phyloP scores from a whole-genome alignment of 1,284 basidiomycete genomes.

The Pascua guehoae region DNA sequence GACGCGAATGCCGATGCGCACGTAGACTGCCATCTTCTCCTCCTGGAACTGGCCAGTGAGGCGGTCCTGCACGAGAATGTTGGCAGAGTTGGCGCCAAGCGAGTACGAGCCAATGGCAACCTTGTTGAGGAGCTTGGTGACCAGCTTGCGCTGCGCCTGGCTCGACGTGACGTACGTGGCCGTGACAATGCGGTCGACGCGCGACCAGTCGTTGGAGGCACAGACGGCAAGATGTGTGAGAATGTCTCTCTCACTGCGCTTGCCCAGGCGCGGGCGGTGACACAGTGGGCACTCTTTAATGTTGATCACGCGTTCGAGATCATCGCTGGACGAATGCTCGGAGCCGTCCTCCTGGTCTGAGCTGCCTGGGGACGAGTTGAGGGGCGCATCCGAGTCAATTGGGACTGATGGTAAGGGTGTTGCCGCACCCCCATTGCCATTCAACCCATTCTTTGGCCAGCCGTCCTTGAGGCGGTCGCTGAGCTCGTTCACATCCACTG shows the following conservation, averaged over 20 bases:
- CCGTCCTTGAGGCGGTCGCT: slow-evolving; percentile 7
- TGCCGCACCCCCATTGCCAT: not conserved
- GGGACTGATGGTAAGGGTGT: slow-evolving; percentile 13
- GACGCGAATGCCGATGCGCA: slow-evolving; percentile 83
- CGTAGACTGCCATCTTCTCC: slow-evolving; percentile 89
- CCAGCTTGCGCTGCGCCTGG: slow-evolving; percentile 96
- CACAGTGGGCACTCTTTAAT: slow-evolving; percentile 92
- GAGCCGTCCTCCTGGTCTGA: slow-evolving; percentile 16
- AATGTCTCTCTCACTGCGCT: slow-evolving; percentile 88
- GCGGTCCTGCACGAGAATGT: slow-evolving; percentile 92
- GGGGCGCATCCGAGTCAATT: slow-evolving; percentile 19
- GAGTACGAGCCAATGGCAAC: slow-evolving; percentile 81
- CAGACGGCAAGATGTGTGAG: slow-evolving; percentile 91
- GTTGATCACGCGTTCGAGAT: slow-evolving; percentile 87
- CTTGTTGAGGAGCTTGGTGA: slow-evolving; percentile 82
- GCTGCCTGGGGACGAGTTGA: slow-evolving; percentile 2
- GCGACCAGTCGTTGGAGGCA: slow-evolving; percentile 85
- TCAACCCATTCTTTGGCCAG: not conserved
- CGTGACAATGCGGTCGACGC: slow-evolving; percentile 82
- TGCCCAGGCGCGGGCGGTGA: slow-evolving; percentile 76
- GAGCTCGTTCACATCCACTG: slow-evolving; percentile 11
- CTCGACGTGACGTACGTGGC: slow-evolving; percentile 93
- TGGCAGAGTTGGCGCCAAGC: slow-evolving; percentile 78
- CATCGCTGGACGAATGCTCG: slow-evolving; percentile 12
- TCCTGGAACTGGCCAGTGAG: slow-evolving; percentile 87